Conservation (phyloP, 2,329 filamentous ascomycete genomes). For the Plenodomus biglobosus region DNA sequence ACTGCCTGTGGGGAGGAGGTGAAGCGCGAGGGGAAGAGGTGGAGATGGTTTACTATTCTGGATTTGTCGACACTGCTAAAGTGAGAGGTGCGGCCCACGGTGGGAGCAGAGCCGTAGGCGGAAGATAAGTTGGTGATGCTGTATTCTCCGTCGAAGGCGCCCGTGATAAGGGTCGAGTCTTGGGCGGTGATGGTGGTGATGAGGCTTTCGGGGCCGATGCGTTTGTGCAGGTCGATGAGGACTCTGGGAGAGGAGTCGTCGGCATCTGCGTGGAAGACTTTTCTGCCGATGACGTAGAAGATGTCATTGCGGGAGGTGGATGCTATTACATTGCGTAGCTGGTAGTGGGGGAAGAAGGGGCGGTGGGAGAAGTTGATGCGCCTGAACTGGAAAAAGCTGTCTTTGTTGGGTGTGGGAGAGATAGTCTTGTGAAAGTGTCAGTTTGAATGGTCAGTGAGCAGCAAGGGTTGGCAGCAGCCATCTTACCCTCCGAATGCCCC, state of each 20-base stretch:
- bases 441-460: too few relatives aligned
- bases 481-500: constrained; percentile 24
- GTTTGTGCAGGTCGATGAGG: constrained; percentile 54
- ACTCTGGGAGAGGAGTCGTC: constrained; percentile 46
- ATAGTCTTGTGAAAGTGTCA: constrained; percentile 18
- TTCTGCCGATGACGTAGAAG: constrained; percentile 54
- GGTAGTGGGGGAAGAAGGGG: constrained; percentile 59
- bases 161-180: constrained; percentile 55
- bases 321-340: constrained; percentile 60
- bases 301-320: constrained; percentile 58
- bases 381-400: constrained; percentile 52
- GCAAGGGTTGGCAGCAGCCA: too few relatives aligned
- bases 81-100: constrained; percentile 53
- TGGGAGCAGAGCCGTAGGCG: constrained; percentile 36
- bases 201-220: constrained; percentile 43
- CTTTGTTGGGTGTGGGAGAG: constrained; percentile 42
- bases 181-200: constrained; percentile 57
- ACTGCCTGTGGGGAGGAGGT: constrained; percentile 54
- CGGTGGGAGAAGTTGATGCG: constrained; percentile 54
- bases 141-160: constrained; percentile 61
- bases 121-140: constrained; percentile 50
- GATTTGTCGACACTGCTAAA: constrained; percentile 52
- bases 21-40: constrained; percentile 53
- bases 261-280: constrained; percentile 54
- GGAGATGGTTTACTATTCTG: constrained; percentile 61